Evolutionary conservation across 192 early-diverging fungal genomes (phyloP), one percentile per base, ranked within the genome.

Genomic region (Coemansia aciculifera): DNA sequence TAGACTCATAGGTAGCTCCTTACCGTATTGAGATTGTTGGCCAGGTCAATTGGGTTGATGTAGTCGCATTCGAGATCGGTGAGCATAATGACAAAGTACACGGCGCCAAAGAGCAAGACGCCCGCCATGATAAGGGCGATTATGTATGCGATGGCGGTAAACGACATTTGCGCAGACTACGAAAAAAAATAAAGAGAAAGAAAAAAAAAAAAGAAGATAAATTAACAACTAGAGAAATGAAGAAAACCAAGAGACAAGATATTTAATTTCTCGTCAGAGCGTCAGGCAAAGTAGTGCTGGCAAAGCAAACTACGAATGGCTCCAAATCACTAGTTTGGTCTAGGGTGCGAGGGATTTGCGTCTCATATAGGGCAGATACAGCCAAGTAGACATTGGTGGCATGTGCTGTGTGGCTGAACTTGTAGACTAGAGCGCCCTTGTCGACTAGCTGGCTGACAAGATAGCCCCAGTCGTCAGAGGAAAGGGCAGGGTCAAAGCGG

Each of bases 21-120:
- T 78, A 93, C 94, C 84, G 90, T 92, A 78, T 99, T 99, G 74
- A 99, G 86, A 68, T 91, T 95, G 81, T 92, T 93, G 84, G 94
- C 97, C 52, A 99, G 88, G 77, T 99, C 97, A 70, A 99, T 99
- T 12, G 97, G 97, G 79, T 99, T 99, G 85, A 99, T 96, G 85
- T 99, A 99, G 73, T 99, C 97, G 84, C 92, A 94, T 86, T 99
- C 92, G 63, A 96, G 81, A 75, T 91, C 90, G 12, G 89, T 90
- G 62, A 92, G 89, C 89, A 90, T 89, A 73, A 90, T 90, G 62
- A 92, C 81, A 85, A 97, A 97, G 77, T 95, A 99, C 27, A 99
- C 97, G 82, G 94, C 94, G 71, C 88, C 88, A 72, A 99, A 99
- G 74, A 99, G 87, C 65, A 99, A 85, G 44, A 90, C 68, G 40